phyloP scores from a whole-genome alignment of 768 basidiomycete species.

The Wakefieldia striispora region DNA sequence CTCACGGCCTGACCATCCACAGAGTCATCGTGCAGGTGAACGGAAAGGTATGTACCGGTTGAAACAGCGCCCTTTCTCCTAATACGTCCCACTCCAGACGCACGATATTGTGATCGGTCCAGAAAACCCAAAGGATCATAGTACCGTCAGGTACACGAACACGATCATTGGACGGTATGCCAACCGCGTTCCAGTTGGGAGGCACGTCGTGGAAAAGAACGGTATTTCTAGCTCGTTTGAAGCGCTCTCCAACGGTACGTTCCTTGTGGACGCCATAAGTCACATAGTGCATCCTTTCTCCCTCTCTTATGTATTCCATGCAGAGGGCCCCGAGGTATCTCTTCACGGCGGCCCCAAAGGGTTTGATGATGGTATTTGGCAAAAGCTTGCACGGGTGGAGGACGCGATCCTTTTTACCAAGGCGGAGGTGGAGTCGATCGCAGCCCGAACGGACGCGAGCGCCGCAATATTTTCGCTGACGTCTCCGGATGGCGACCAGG shows the following conservation, averaged over 20 bases:
- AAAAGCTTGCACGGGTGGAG: conserved; percentile 36
- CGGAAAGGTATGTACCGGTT: conserved; percentile 48
- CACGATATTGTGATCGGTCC: conserved; percentile 79
- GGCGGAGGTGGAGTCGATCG: conserved; percentile 49
- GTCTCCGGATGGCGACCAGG: conserved; percentile 68
- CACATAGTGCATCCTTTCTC: neutral
- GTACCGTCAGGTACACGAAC: conserved; percentile 65
- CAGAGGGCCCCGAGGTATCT: conserved; percentile 55
- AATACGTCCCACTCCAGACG: conserved; percentile 40
- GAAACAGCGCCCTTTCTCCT: too few relatives aligned
- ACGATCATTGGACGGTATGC: conserved; percentile 71
- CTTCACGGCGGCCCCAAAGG: conserved; percentile 71
- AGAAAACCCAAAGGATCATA: conserved; percentile 57
- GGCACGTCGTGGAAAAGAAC: conserved; percentile 50
- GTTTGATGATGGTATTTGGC: conserved; percentile 60
- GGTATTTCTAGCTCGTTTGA: conserved; percentile 48
- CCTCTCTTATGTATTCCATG: neutral
- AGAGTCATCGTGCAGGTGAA: conserved; percentile 62
- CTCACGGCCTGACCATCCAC: conserved; percentile 67
- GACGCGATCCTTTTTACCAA: conserved; percentile 53
- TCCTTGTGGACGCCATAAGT: neutral
- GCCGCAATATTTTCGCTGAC: conserved; percentile 56
- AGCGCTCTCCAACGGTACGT: conserved; percentile 38
- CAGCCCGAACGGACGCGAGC: conserved; percentile 23
- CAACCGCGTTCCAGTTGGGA: conserved; percentile 67